Base-by-base conservation (phyloP, 768 basidiomycete genomes). In the Aureoboletus auriporus region DNA sequence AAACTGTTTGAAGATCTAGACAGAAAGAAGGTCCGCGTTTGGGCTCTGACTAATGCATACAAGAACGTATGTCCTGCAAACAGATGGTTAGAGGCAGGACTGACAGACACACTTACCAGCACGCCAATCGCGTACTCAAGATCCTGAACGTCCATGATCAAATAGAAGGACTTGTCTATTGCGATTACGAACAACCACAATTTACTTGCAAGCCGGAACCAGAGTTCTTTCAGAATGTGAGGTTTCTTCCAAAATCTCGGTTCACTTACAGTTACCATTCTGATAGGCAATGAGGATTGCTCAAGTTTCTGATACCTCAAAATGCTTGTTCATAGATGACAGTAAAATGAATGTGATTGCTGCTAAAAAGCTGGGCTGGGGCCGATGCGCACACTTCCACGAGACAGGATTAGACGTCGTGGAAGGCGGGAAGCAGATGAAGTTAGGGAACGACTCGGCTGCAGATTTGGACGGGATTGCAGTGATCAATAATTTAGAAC, bases 11-110 rank as follows among this genome's bases (percentile, higher is more conserved):
- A 85, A 62, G 88, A 93, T 60, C 81, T 93, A 28, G 88, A 93
- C 60, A 79, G 83, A 40, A 75, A 72, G 27, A 91, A 87, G 63
- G 79, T 75, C 8, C 77, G 81, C n/a, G 82, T 93, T 5, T 93
- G 90, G 90, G 89, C 79, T 3, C 67, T 93, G 37, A 93, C 91
- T 4, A 93, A 93, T 60, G 91, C 91, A 10, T 92, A 91, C 63
- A 74, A 75, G 47, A 72, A 78, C 20, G 90, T 90, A 65, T 17
- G 67, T 46, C 26, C 11, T n/a, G 39, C 75, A 67, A 36, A 33
- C 6, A 16, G 8, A 31, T 20, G 17, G 16, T 27, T 30, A 20
- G 34, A 30, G n/a, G 23, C 8, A 47, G 37, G 46, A 41, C 58
- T 54, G 36, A 55, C 17, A 7, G 41, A 42, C 8, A 36, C 16